These are phyloP conservation scores for Cyclocybe aegerita DNA, from an alignment of 768 basidiomycete genomes.

Conservation along the genomic window DNA sequence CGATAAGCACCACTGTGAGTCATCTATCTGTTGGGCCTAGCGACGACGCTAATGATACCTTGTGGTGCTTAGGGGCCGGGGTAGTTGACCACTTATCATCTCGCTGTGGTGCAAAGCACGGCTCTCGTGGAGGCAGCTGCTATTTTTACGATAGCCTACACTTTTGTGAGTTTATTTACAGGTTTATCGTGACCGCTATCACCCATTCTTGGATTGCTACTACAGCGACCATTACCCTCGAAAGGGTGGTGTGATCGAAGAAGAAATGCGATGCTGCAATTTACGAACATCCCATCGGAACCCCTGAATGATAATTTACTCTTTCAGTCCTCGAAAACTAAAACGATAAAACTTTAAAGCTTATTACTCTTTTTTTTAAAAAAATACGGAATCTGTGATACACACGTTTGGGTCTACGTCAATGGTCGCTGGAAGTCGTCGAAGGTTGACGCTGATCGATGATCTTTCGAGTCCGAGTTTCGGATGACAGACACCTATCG, in stretches of 20 bases:
- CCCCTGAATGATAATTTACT: too few relatives aligned
- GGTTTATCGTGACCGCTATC: neutral
- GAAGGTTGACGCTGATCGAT: too few relatives aligned
- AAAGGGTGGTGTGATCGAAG: neutral
- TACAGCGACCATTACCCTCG: slow-evolving; percentile 7
- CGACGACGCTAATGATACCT: neutral
- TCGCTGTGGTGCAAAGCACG: slow-evolving; percentile 1
- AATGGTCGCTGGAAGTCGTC: too few relatives aligned
- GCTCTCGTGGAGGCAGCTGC: slow-evolving; percentile 11
- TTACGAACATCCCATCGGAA: too few relatives aligned
- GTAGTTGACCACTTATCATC: slow-evolving; percentile 10
- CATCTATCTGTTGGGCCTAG: neutral
- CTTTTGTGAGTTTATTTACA: slow-evolving; percentile 3
- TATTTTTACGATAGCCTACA: slow-evolving; percentile 16
- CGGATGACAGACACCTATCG: neutral
- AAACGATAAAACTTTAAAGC: too few relatives aligned
- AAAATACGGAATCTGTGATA: too few relatives aligned
- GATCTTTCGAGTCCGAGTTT: too few relatives aligned
- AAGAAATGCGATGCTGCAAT: neutral
- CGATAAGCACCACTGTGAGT: slow-evolving; percentile 14
- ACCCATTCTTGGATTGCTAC: neutral
- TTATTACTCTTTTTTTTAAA: too few relatives aligned
- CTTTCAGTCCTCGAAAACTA: too few relatives aligned
- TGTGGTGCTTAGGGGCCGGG: slow-evolving; percentile 10
- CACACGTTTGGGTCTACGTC: too few relatives aligned